Conservation (phyloP, 768 basidiomycete species). For the Naganishia vishniacii region DNA sequence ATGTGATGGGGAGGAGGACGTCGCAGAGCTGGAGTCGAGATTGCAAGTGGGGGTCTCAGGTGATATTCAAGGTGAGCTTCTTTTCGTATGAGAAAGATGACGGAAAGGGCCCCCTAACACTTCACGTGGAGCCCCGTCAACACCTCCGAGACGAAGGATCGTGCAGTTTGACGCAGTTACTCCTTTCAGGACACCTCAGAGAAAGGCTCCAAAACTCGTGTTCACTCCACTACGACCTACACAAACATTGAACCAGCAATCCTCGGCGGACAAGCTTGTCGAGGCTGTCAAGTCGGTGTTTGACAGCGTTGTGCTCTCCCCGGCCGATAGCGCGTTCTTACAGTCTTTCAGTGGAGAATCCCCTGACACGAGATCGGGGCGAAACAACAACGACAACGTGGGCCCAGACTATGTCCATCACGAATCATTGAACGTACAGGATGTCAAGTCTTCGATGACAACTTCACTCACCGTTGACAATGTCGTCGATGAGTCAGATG, state of each 20-base stretch:
- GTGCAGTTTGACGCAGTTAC: background rate
- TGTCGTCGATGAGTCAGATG: background rate
- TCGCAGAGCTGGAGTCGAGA: too few species aligned
- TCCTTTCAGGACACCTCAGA: background rate
- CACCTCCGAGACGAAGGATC: background rate
- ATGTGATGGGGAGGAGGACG: too few species aligned
- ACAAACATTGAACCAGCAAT: background rate
- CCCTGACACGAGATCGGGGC: too few species aligned
- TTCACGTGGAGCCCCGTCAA: too few species aligned
- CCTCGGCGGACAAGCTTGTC: too few species aligned
- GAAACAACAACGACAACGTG: background rate
- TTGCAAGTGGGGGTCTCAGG: too few species aligned
- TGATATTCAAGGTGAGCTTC: too few species aligned
- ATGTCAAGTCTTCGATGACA: too few species aligned
- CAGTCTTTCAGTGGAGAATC: background rate
- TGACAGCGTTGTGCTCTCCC: background rate
- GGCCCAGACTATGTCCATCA: too few species aligned
- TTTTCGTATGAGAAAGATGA: too few species aligned
- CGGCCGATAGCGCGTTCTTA: background rate
- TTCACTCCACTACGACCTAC: background rate
- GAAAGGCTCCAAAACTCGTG: slow-evolving; percentile 1
- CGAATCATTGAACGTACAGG: too few species aligned
- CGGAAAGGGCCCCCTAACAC: too few species aligned
- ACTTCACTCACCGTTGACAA: background rate
- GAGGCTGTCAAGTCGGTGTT: background rate